phyloP scores from a whole-genome alignment of 768 basidiomycete species.

The Cystobasidium ongulense region DNA sequence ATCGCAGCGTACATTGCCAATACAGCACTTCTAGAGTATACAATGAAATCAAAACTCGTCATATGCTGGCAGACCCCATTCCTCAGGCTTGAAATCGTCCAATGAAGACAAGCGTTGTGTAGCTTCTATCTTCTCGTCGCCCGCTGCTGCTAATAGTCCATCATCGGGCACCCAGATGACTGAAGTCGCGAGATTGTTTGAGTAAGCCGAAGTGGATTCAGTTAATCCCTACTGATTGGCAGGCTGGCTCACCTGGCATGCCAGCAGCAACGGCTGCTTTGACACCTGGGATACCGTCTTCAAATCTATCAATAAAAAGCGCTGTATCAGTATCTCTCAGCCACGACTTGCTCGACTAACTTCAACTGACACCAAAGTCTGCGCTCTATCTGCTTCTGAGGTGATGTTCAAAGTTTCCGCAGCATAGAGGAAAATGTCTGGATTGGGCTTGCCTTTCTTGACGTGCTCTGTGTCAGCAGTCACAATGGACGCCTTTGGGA shows the following conservation, averaged over 20 bases:
- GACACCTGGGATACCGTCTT: conserved; percentile 30
- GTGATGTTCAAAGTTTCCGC: conserved; percentile 24
- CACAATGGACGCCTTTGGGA: conserved; percentile 14
- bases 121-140: conserved; percentile 11
- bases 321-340: not conserved
- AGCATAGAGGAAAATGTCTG: conserved; percentile 30
- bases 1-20: too few species aligned
- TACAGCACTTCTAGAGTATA: not conserved
- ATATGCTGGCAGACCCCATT: conserved; percentile 34
- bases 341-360: not conserved
- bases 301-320: not conserved
- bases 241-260: conserved; percentile 22
- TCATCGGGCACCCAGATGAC: conserved; percentile 32
- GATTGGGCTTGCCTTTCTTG: conserved; percentile 28
- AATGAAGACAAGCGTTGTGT: not conserved
- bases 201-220: not conserved
- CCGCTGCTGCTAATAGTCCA: conserved; percentile 4
- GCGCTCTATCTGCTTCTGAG: conserved; percentile 23
- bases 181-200: too few species aligned
- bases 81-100: conserved; percentile 33
- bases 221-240: not conserved
- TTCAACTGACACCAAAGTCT: conserved; percentile 10
- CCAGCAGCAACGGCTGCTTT: conserved; percentile 24
- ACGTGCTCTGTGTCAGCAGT: conserved; percentile 23
- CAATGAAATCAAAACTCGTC: conserved; percentile 12